phyloP scores from a whole-genome alignment of 164 flowering plant genomes.

The Annona cherimola region DNA sequence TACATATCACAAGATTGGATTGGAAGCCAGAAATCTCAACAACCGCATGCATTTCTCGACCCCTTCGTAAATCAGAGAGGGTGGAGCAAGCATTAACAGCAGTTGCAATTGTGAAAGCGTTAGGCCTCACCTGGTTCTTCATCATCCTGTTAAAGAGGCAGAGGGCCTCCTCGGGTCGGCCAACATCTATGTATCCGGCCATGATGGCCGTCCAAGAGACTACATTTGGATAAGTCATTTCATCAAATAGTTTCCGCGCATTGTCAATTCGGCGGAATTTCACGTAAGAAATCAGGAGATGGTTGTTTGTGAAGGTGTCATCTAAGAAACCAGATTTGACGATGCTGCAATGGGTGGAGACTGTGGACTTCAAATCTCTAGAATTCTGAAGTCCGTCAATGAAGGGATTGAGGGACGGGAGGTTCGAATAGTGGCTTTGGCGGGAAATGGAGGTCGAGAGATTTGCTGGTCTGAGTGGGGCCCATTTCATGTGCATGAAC shows the following conservation, averaged over 20 bases:
- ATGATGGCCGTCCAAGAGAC: conserved; percentile 66
- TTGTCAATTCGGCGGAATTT: conserved; percentile 5
- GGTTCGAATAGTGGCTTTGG: conserved; percentile 18
- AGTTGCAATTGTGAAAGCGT: conserved; percentile 47
- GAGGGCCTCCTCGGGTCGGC: conserved; percentile 33
- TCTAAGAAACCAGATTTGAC: conserved; percentile 34
- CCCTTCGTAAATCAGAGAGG: conserved; percentile 30
- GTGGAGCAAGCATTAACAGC: conserved; percentile 44
- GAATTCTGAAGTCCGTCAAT: conserved; percentile 30
- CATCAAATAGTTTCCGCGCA: conserved; percentile 47
- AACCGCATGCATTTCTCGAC: conserved; percentile 42
- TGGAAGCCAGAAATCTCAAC: conserved; percentile 35
- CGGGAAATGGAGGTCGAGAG: conserved; percentile 11
- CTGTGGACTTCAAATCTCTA: conserved; percentile 14
- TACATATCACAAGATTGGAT: conserved; percentile 36
- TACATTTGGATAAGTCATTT: conserved; percentile 47
- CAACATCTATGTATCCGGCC: conserved; percentile 33
- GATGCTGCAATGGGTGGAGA: conserved; percentile 25
- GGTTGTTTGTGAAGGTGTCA: conserved; percentile 35
- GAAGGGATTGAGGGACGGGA: conserved; percentile 20
- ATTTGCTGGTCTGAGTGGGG: neutral
- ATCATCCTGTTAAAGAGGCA: conserved; percentile 30
- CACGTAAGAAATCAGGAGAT: conserved; percentile 35
- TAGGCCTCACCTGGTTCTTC: conserved; percentile 21
- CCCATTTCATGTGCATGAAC: neutral